Conservation (phyloP, 2,329 filamentous ascomycete species). For the Sarocladium oryzae region DNA sequence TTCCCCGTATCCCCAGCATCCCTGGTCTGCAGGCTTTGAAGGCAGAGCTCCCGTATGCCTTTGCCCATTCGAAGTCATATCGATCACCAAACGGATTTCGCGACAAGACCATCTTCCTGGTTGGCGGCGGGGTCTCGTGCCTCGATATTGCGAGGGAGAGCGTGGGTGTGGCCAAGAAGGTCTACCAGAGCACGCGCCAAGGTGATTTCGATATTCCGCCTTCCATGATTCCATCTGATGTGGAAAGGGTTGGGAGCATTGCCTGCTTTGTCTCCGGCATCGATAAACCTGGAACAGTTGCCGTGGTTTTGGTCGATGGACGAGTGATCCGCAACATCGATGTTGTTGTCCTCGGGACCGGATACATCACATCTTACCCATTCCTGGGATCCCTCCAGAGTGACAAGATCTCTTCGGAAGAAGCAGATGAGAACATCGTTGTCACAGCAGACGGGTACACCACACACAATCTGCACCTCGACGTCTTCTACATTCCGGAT, state of each 20-base stretch:
- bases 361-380: constrained; percentile 61
- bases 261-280: constrained; percentile 28
- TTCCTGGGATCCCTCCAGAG: constrained; percentile 49
- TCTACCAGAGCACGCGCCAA: constrained; percentile 45
- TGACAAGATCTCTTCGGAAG: constrained; percentile 28
- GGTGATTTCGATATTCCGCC: constrained; percentile 54
- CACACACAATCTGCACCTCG: constrained; percentile 61
- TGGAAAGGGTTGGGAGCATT: constrained; percentile 45
- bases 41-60: constrained; percentile 38
- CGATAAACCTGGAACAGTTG: background rate
- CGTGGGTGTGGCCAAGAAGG: constrained; percentile 26
- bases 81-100: constrained; percentile 52
- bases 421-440: constrained; percentile 46
- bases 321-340: constrained; percentile 48
- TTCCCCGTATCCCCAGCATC: constrained; percentile 55
- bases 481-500: constrained; percentile 66
- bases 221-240: constrained; percentile 45
- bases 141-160: constrained; percentile 36
- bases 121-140: constrained; percentile 45
- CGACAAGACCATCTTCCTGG: constrained; percentile 44
- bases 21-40: constrained; percentile 54
- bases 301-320: constrained; percentile 47
- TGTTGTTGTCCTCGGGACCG: constrained; percentile 58
- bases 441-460: constrained; percentile 57
- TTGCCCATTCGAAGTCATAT: constrained; percentile 69